Evolutionary conservation across 1,139 yeast species (phyloP).

Genomic region (Magnusiomyces tetraspermus): DNA sequence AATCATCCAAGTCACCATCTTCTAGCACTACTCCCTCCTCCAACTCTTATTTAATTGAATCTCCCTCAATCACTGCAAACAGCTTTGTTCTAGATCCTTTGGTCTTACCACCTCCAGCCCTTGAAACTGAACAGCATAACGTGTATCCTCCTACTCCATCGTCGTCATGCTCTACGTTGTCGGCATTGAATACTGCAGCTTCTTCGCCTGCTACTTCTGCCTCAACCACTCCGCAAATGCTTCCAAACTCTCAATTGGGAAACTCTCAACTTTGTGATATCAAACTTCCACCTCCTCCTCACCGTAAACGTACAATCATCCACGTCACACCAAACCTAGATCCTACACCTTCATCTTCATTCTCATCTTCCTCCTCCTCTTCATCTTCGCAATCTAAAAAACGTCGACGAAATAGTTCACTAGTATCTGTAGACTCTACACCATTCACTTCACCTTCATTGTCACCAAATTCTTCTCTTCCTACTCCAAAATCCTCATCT

Average conservation of each 20-base stretch:
- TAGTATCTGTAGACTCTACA: background rate
- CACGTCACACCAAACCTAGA: conserved; percentile 8
- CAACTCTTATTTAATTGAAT: background rate
- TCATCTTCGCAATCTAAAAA: background rate
- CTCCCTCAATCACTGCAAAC: conserved; percentile 1
- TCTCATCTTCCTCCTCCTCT: background rate
- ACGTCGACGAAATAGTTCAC: conserved; percentile 1
- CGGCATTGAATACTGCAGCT: background rate
- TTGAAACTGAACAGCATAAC: conserved; percentile 5
- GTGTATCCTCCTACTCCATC: too few relatives aligned
- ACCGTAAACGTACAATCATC: conserved; percentile 11
- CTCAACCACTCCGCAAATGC: background rate
- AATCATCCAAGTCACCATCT: too few relatives aligned
- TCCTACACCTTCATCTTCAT: background rate
- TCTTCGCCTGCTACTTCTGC: background rate
- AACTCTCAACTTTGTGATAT: background rate
- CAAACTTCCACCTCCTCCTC: conserved; percentile 12
- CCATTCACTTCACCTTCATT: conserved; percentile 1
- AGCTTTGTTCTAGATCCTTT: conserved; percentile 9
- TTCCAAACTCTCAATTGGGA: background rate
- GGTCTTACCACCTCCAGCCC: conserved; percentile 12
- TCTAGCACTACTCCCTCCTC: too few relatives aligned
- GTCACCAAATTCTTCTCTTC: background rate
- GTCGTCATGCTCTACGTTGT: too few relatives aligned
- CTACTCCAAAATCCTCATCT: background rate